Evolutionary conservation across 371 early-diverging fungal species (phyloP), one percentile per base, ranked within the genome.

Genomic region (Modicella reniformis): DNA sequence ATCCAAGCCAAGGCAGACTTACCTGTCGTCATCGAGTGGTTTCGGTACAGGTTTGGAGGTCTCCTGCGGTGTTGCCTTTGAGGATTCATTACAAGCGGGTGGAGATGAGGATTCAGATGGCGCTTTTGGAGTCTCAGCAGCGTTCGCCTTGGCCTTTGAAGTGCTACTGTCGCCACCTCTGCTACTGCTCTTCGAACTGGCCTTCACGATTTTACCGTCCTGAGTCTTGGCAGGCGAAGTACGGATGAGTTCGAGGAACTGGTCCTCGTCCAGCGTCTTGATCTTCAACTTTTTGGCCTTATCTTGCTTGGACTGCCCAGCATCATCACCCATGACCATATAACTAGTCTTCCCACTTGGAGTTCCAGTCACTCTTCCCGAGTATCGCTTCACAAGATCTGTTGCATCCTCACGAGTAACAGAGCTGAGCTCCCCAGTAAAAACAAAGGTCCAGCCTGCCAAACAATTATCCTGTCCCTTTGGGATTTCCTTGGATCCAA

Each of bases 291-390:
- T 80, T 64, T 91, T 85, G 19, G 95, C 97, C 77, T 98, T 97
- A 32, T 89, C 87, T 7, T 94, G 73, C 82, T 99, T 99, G 25
- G 89, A 84, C 47, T 87, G 90, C 3, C 99, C 99, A 17, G 99
- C 93, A 49, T 98, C 98, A 9, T 94, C 92, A 15, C 98, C 98
- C 7, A 92, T 86, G 0, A 99, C 88, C 23, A 99, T 80, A 82
- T 91, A 98, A 1, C 90, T 87, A 0, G 99, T 99, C 69, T 92
- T 95, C 10, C 93, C 91, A 71, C 96, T 95, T 25, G 94, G 91
- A 2, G 90, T 83, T 1, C 86, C 80, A 0, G 99, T 98, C 5
- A 95, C 90, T 59, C 95, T 85, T 21, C 94, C 98, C 55, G 96
- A 96, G 75, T 95, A 94, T 21, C 94, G 87, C 84, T 94, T 96